These are phyloP conservation scores for Dittrichia graveolens DNA, from an alignment of 129 eudicot genomes.

Conservation along the genomic window DNA sequence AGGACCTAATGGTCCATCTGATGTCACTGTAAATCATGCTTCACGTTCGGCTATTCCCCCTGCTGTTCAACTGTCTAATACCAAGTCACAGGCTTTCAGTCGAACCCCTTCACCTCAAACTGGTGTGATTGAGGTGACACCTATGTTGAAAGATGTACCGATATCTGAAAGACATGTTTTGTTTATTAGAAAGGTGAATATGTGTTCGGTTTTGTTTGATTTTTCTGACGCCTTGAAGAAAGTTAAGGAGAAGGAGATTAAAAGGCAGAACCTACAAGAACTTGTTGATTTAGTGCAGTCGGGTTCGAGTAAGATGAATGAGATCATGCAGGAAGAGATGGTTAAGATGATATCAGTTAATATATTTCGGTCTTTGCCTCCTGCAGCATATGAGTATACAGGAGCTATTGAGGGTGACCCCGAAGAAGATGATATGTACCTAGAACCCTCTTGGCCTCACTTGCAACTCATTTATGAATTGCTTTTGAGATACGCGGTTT, in stretches of 20 bases:
- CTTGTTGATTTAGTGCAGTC: constrained; percentile 64
- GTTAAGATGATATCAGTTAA: constrained; percentile 62
- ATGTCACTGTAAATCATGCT: constrained; percentile 66
- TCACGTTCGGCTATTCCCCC: constrained; percentile 43
- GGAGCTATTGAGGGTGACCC: constrained; percentile 55
- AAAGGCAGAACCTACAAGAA: constrained; percentile 60
- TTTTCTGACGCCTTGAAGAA: constrained; percentile 52
- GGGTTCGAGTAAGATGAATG: constrained; percentile 69
- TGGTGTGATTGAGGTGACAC: constrained; percentile 58
- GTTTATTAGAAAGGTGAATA: constrained; percentile 50
- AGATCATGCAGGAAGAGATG: constrained; percentile 66
- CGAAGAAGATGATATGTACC: constrained; percentile 58
- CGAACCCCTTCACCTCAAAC: constrained; percentile 34
- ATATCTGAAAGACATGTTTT: constrained; percentile 55
- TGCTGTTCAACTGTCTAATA: constrained; percentile 30
- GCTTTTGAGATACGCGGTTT: constrained; percentile 58
- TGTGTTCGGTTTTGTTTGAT: constrained; percentile 57
- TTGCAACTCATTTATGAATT: constrained; percentile 60
- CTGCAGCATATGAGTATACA: constrained; percentile 53
- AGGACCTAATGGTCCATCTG: constrained; percentile 41
- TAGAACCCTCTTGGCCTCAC: constrained; percentile 68
- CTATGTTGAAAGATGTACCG: constrained; percentile 58
- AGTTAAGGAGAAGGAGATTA: constrained; percentile 67
- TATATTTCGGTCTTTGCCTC: constrained; percentile 67
- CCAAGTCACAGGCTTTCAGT: constrained; percentile 27